phyloP scores from a whole-genome alignment of 129 eudicot species.

The Helichrysum umbraculigerum region DNA sequence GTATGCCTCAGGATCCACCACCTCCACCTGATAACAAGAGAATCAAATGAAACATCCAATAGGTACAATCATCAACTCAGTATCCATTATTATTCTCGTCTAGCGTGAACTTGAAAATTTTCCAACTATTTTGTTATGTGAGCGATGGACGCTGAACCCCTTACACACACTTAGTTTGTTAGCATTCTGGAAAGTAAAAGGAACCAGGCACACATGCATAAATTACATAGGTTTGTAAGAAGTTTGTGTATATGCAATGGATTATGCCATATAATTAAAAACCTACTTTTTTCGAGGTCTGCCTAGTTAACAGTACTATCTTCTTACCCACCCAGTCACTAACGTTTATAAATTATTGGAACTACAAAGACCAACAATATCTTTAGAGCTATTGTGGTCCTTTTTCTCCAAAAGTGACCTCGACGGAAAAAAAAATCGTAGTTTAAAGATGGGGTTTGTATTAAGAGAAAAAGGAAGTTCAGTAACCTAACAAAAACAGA shows the following conservation, averaged over 20 bases:
- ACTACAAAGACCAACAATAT: neutral
- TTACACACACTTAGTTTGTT: neutral
- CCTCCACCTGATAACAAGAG: conserved; percentile 50
- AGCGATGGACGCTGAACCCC: neutral
- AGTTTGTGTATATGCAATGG: neutral
- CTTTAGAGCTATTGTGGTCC: neutral
- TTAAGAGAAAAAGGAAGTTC: neutral
- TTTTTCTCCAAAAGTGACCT: neutral
- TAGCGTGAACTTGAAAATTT: neutral
- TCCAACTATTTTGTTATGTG: neutral
- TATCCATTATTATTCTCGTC: neutral
- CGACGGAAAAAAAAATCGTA: neutral
- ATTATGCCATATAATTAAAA: neutral
- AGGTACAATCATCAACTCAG: neutral
- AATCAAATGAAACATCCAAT: neutral
- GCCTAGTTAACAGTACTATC: neutral
- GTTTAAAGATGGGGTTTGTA: neutral
- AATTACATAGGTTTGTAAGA: neutral
- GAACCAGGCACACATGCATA: neutral
- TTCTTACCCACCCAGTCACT: neutral
- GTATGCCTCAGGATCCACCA: conserved; percentile 85
- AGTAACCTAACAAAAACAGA: neutral
- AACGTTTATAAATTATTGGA: neutral
- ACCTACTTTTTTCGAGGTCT: neutral
- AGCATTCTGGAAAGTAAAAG: neutral